Percentiles rank a stretch among this genome's conserved stretches.
Conservation (phyloP, 441 rosid species). For the Erodium moschatum region DNA sequence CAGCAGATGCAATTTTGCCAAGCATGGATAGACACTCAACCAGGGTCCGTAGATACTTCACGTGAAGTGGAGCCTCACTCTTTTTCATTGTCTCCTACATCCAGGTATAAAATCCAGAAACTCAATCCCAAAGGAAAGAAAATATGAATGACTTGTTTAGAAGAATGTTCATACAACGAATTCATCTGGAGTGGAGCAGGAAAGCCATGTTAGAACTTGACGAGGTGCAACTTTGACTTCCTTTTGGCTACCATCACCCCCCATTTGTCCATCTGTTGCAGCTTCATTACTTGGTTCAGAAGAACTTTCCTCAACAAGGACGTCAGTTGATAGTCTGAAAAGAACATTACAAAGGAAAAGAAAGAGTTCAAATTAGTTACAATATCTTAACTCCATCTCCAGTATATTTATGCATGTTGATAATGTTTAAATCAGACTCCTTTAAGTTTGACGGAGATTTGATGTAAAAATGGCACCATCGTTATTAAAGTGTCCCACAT, state of each 20-base stretch:
- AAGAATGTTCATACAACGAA: slow-evolving; percentile 52
- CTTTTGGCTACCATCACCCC: slow-evolving; percentile 30
- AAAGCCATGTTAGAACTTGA: slow-evolving; percentile 78
- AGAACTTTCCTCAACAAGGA: slow-evolving; percentile 60
- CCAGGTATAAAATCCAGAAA: slow-evolving; percentile 19
- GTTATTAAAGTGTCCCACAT: background rate
- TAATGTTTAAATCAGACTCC: background rate
- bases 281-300: slow-evolving; percentile 50
- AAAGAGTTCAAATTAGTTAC: background rate
- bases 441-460: background rate
- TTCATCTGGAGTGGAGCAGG: slow-evolving; percentile 86
- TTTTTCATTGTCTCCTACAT: slow-evolving; percentile 77
- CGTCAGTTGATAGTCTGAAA: slow-evolving; percentile 75
- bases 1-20: slow-evolving; percentile 95
- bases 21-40: slow-evolving; percentile 96
- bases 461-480: background rate
- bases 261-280: slow-evolving; percentile 12
- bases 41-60: slow-evolving; percentile 92
- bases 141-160: slow-evolving; percentile 17
- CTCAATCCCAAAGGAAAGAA: slow-evolving; percentile 23
- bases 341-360: slow-evolving; percentile 18
- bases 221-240: slow-evolving; percentile 34
- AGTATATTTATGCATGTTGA: slow-evolving; percentile 3
- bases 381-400: slow-evolving; percentile 10
- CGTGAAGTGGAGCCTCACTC: slow-evolving; percentile 78